These are phyloP conservation scores for Schizopora paradoxa DNA, from an alignment of 1,284 basidiomycete species.

Conservation along the genomic window DNA sequence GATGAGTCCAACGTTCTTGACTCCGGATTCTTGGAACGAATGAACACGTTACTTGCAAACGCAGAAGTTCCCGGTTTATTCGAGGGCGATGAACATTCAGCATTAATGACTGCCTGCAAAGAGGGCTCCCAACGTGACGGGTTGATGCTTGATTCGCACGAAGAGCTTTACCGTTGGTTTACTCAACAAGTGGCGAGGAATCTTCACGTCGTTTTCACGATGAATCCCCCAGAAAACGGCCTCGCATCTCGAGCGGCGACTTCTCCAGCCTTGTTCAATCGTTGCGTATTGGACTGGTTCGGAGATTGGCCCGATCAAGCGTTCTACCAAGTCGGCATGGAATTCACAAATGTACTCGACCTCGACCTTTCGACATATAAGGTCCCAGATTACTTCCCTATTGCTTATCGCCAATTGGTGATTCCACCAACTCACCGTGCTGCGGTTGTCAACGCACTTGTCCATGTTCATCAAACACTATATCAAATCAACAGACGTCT, in stretches of 20 bases:
- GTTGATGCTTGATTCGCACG: conserved; percentile 95
- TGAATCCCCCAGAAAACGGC: conserved; percentile 98
- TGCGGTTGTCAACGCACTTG: conserved; percentile 91
- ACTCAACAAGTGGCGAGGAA: conserved; percentile 96
- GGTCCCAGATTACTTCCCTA: conserved; percentile 78
- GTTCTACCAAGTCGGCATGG: conserved; percentile 93
- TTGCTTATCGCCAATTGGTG: conserved; percentile 77
- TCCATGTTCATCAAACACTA: conserved; percentile 88
- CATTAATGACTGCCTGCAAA: conserved; percentile 97
- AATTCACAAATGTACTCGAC: conserved; percentile 90
- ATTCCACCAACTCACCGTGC: conserved; percentile 81
- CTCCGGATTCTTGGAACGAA: conserved; percentile 96
- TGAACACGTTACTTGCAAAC: conserved; percentile 98
- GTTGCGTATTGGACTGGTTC: conserved; percentile 98
- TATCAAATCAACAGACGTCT: conserved; percentile 87
- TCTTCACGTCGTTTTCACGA: conserved; percentile 96
- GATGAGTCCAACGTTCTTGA: conserved; percentile 99
- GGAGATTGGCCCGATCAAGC: conserved; percentile 98
- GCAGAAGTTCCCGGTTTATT: conserved; percentile 99
- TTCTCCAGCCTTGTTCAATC: conserved; percentile 96
- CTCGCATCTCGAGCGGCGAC: conserved; percentile 94
- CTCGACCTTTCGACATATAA: conserved; percentile 79
- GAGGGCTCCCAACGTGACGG: conserved; percentile 98
- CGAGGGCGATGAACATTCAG: conserved; percentile 95
- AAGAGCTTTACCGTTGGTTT: conserved; percentile 97